Evolutionary conservation across 2,329 filamentous ascomycete genomes (phyloP), one percentile per base, ranked within the genome.

Genomic region (Fusarium staphyleae): DNA sequence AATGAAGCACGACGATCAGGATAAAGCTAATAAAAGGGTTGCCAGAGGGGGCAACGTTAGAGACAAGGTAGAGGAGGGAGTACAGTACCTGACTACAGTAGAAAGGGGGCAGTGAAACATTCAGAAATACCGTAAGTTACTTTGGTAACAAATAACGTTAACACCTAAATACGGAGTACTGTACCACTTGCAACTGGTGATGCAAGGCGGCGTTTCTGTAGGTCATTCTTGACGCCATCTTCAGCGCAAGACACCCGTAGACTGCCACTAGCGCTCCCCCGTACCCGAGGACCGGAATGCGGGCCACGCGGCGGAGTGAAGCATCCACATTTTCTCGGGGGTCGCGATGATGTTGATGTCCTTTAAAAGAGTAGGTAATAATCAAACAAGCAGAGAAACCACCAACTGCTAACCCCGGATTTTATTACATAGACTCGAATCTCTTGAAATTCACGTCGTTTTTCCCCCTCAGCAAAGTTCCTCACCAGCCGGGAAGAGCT

Each of bases 211-310:
- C 41, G 44, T 32, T 47, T 37, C 26, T 39, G 22, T 32, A 46
- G 49, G 52, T 52, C 48, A 59, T 49, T 40, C 46, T 36, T 48
- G 45, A 59, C 46, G 51, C 62, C 60, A 63, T 63, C 54, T 52
- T 51, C 49, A 57, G 54, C 36, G 43, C 43, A 42, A 46, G 19
- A 40, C 32, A 32, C 15, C n/a, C 35, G 42, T n/a, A 22, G 6
- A 22, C 19, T 22, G 4, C 19, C 34, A 36, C 46, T 63, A 63
- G 59, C 44, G 56, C 34, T 47, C 39, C 44, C 50, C 48, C 33
- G 48, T 42, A 43, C 37, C 49, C 52, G 37, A 35, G 49, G 19
- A 22, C 24, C 60, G 63, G 61, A 63, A 66, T 63, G 63, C 63
- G 58, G 63, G 50, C n/a, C n/a, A n/a, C n/a, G n/a, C n/a, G 42